phyloP scores from a whole-genome alignment of 1,139 yeast genomes.

The Yamadazyma taylorii region DNA sequence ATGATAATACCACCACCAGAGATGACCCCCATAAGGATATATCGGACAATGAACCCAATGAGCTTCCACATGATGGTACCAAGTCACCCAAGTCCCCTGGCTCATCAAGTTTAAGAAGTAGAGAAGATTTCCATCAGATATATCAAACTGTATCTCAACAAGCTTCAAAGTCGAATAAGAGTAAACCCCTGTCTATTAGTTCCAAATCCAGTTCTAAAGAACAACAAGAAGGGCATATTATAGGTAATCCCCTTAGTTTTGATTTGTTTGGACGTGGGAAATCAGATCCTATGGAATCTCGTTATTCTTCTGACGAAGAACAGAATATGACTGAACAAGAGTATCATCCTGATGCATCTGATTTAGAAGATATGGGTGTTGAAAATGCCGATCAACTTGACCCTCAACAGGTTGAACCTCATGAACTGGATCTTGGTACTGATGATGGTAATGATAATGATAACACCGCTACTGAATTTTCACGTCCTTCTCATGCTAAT shows the following conservation, averaged over 20 bases:
- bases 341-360: conserved; percentile 7
- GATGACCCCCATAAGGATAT: too few species aligned
- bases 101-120: too few species aligned
- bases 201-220: not conserved
- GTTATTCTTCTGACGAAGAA: conserved; percentile 29
- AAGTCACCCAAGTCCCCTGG: too few species aligned
- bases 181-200: not conserved
- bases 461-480: not conserved
- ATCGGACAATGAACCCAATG: too few species aligned
- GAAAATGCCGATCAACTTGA: conserved; percentile 3
- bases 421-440: conserved; percentile 3
- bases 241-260: conserved; percentile 31
- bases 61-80: too few species aligned
- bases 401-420: too few species aligned
- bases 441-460: not conserved
- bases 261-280: conserved; percentile 22
- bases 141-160: not conserved
- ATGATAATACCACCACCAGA: too few species aligned
- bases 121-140: not conserved
- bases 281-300: conserved; percentile 25
- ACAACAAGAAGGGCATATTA: conserved; percentile 8
- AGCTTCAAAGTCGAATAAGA: not conserved
- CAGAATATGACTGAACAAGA: conserved; percentile 15
- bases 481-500: not conserved
- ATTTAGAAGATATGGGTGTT: conserved; percentile 4